Evolutionary conservation across 1,284 basidiomycete species (phyloP), one percentile per base, ranked within the genome.

Genomic region (Anthracocystis setariae): DNA sequence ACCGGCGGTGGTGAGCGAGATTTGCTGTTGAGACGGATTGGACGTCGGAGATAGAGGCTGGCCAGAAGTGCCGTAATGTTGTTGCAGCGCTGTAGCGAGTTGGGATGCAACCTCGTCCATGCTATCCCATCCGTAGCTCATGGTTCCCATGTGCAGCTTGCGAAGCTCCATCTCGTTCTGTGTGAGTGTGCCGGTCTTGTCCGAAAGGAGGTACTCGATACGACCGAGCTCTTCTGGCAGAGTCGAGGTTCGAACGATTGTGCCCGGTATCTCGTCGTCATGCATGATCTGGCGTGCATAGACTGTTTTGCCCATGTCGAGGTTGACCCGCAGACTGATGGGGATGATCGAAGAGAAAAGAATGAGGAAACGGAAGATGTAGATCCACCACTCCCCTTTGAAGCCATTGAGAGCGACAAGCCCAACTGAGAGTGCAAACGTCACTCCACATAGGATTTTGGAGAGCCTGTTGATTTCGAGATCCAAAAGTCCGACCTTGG

Each of bases 151-250:
- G 80, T 99, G 95, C 35, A 99, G 85, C 83, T 96, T 98, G 85
- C 91, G 94, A 88, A 99, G 90, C 84, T 98, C 95, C 96, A 99
- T 98, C 83, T 97, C 95, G 80, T 99, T 99, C 83, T 97, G 92
- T 0, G 96, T 99, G 53, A 98, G 84, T 3, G 96, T 98, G 0
- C 96, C 96, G 0, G 96, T 99, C 86, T 98, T 98, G 83, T 98
- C 95, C 69, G 91, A 95, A 32, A 98, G 85, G 32, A 98, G 85
- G 83, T 98, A 98, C 65, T 97, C 94, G 68, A 99, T 94, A 39
- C 95, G 86, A 7, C 96, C 96, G 5, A 98, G 87, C 82, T 98
- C 96, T 81, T 99, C 96, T 0, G 96, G 96, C 3, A 99, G 86
- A 0, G 96, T 99, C 77, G 92, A 93, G 3, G 96, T 98, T 25